Percentiles rank a stretch among this genome's conserved stretches.
Conservation (phyloP, 805 yeast genomes). For the Ogataea methylovora region DNA sequence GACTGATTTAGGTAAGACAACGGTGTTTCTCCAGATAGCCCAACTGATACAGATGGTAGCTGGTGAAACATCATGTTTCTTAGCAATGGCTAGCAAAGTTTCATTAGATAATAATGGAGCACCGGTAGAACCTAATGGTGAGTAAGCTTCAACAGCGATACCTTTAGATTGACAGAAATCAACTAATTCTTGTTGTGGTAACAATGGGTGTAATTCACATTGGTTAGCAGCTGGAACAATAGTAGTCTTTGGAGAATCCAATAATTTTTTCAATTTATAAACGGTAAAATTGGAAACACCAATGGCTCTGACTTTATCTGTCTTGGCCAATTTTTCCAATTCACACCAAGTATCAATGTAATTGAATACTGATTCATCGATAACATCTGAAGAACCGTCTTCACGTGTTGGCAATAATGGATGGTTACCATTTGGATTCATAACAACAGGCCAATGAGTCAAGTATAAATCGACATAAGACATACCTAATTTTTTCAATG, state of each 20-base stretch:
- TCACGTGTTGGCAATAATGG: slow-evolving; percentile 26
- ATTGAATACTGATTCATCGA: slow-evolving; percentile 21
- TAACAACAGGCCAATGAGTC: slow-evolving; percentile 59
- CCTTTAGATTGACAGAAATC: slow-evolving; percentile 44
- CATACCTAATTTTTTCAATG: slow-evolving; percentile 42
- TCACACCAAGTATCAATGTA: slow-evolving; percentile 55
- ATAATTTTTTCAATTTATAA: slow-evolving; percentile 43
- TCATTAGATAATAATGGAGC: slow-evolving; percentile 45
- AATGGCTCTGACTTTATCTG: slow-evolving; percentile 54
- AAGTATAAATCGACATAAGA: slow-evolving; percentile 62
- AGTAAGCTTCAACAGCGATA: slow-evolving; percentile 65
- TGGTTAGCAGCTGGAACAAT: slow-evolving; percentile 67
- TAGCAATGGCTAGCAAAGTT: slow-evolving; percentile 35
- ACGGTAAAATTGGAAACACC: slow-evolving; percentile 76
- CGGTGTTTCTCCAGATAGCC: slow-evolving; percentile 47
- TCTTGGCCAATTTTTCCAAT: slow-evolving; percentile 49
- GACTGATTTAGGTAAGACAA: slow-evolving; percentile 31
- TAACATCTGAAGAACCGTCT: slow-evolving; percentile 29
- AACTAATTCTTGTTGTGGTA: slow-evolving; percentile 57
- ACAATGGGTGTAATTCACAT: slow-evolving; percentile 67
- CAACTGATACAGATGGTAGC: slow-evolving; percentile 51
- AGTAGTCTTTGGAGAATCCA: slow-evolving; percentile 38
- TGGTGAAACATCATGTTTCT: slow-evolving; percentile 34
- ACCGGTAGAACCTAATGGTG: slow-evolving; percentile 63
- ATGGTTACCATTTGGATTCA: slow-evolving; percentile 29